phyloP scores from a whole-genome alignment of 768 basidiomycete species.

The Suillus subalutaceus region DNA sequence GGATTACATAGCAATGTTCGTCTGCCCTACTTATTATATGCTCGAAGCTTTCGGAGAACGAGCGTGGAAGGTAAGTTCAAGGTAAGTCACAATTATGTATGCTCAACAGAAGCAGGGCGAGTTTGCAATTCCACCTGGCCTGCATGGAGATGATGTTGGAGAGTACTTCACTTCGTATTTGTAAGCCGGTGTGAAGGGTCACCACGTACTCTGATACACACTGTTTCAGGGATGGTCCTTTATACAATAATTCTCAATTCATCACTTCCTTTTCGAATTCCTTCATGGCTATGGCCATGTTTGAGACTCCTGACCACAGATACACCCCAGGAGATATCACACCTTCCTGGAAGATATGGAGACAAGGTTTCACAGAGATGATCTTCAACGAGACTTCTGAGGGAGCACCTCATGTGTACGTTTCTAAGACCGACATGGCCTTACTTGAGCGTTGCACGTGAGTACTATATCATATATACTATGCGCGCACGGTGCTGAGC shows the following conservation, averaged over 20 bases:
- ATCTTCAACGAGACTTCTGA: constrained; percentile 42
- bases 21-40: constrained; percentile 25
- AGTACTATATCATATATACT: constrained; percentile 15
- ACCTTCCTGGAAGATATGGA: constrained; percentile 23
- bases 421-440: constrained; percentile 30
- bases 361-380: constrained; percentile 40
- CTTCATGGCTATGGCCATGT: constrained; percentile 27
- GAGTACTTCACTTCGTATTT: constrained; percentile 42
- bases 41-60: constrained; percentile 23
- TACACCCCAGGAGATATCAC: constrained; percentile 20
- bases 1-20: constrained; percentile 27
- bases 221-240: constrained; percentile 9
- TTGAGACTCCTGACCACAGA: constrained; percentile 27
- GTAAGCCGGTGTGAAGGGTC: constrained; percentile 26
- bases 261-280: constrained; percentile 29
- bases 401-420: constrained; percentile 33
- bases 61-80: constrained; percentile 31
- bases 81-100: constrained; percentile 23
- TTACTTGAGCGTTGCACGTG: constrained; percentile 41
- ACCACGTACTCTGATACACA: not conserved
- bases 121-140: constrained; percentile 34
- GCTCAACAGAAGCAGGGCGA: constrained; percentile 16
- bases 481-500: not conserved
- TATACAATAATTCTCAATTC: constrained; percentile 31
- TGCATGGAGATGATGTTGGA: constrained; percentile 36